Base-by-base conservation (phyloP, 2,329 filamentous ascomycete species). In the Grosmannia penicillata region DNA sequence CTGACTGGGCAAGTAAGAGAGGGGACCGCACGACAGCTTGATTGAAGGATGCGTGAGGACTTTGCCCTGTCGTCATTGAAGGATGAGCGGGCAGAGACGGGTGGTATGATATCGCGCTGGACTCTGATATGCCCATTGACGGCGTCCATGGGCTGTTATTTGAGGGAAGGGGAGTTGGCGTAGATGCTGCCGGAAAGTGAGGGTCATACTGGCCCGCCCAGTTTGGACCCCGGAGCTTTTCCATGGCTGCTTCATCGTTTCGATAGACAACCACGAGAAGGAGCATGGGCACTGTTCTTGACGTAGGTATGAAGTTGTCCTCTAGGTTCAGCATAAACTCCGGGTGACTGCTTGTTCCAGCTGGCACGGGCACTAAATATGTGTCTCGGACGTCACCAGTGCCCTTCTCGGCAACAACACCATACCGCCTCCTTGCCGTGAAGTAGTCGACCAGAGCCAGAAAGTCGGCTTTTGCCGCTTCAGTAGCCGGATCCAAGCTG, bases 241-340 rank as follows among this genome's bases (percentile, higher is more conserved):
- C 61, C 48, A 59, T 58, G 1, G 40, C 43, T 14, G 51, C 54
- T 0, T 58, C 58, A 33, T 75, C 70, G 35, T 78, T 78, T 26
- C 82, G 75, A 45, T 93, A 83, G 4, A 95, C 84, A 45, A 96
- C 81, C 1, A 89, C 82, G 18, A 87, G 74, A 8, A 96, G 65
- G 26, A 98, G 63, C 60, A 91, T 75, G 1, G 83, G 76, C 47
- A 93, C 80, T 0, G 75, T 66, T 14, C 82, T 70, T 3, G 72
- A 71, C 42, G 73, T 69, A 32, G 87, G 82, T 24, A 95, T 72
- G 23, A 74, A 73, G 54, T 87, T 87, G 49, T 89, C 81, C 45
- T 84, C 78, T n/a, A 96, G 70, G 51, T 93, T 82, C 43, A 85
- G 73, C 56, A 95, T 75, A 50, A 95, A 94, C 44, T 87, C 82